Base-by-base conservation (phyloP, 768 basidiomycete genomes). In the Boletus sp. region DNA sequence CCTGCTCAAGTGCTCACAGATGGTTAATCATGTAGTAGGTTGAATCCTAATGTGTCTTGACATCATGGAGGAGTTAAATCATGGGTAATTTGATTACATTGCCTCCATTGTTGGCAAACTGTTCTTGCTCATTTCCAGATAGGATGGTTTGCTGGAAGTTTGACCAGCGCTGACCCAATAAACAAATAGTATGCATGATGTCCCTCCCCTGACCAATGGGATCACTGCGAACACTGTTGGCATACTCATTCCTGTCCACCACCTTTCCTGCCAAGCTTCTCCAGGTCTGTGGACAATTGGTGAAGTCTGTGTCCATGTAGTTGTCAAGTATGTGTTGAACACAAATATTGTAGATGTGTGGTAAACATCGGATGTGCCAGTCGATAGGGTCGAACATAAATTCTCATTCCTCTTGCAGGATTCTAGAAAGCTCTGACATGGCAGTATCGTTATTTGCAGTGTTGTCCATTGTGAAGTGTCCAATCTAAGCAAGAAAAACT, bases 11-110 rank as follows among this genome's bases (percentile, higher is more conserved):
- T 4, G 47, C 30, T 7, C 47, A 4, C 11, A 60, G 48, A 17
- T 24, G 20, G 48, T 61, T 44, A 0, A 78, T 58, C 75, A 78
- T 76, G 50, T 75, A 69, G 44, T 62, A 75, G 0, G 69, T 75
- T 1, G 70, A 76, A 49, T 78, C 74, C 37, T 12, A 39, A 12
- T 12, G 37, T 17, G 37, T 17, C n/a, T n/a, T n/a, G n/a, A n/a
- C n/a, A n/a, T 33, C 32, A 33, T 10, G 32, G 32, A 33, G 32
- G 10, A 39, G 37, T 12, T 39, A 7, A 17, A 39, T 12, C 15
- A 39, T 12, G 2, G 56, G 52, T 14, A 58, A 48, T 0, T 5
- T 17, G 17, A 37, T 14, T 17, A 15, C 5, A 1, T n/a, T 4
- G 0, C 47, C 49, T 18, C 5, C 40, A 4, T 12, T 8, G 4